Base-by-base conservation (phyloP, 805 yeast genomes). In the Lipomyces oligophaga region DNA sequence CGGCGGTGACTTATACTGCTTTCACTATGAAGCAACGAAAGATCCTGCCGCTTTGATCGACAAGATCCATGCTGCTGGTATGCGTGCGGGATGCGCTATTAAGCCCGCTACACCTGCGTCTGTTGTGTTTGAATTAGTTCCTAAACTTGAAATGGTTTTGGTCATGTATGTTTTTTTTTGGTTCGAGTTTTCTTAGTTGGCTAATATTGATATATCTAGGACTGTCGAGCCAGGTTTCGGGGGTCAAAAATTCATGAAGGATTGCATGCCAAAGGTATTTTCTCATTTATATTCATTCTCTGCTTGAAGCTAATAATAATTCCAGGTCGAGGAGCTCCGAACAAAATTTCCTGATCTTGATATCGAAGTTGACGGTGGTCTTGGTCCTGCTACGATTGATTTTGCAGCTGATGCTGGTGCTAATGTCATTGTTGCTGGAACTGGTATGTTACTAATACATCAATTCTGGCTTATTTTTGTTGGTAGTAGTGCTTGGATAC, bases 161-260 rank as follows among this genome's bases (percentile, higher is more conserved):
- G 83, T 93, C 34, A 93, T 90, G 97, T 52, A 38, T n/a, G 47
- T 41, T 4, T 5, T 3, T n/a, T n/a, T n/a, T n/a, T n/a, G n/a
- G n/a, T n/a, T n/a, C n/a, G n/a, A n/a, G n/a, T n/a, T n/a, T n/a
- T n/a, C n/a, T n/a, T n/a, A n/a, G n/a, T n/a, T n/a, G n/a, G n/a
- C n/a, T n/a, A n/a, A n/a, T n/a, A n/a, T n/a, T n/a, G n/a, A n/a
- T 8, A 13, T 5, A 11, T 18, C 8, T 25, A 54, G 55, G 58
- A 93, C 98, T 2, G 97, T 93, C 28, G 98, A 93, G 70, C 98
- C 98, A 11, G 98, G 98, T 0, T 90, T 93, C 65, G 98, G 98
- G 19, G 98, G 98, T 37, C 98, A 93, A 70, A 84, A 83, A 66
- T 93, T 93, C 73, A 88, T 86, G 96, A 71, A 79, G 16, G 85